A percentile compares a stretch with the other conserved stretches of the same genome.
phyloP scores from a whole-genome alignment of 305 asterid species.

The Fraxinus sp. region DNA sequence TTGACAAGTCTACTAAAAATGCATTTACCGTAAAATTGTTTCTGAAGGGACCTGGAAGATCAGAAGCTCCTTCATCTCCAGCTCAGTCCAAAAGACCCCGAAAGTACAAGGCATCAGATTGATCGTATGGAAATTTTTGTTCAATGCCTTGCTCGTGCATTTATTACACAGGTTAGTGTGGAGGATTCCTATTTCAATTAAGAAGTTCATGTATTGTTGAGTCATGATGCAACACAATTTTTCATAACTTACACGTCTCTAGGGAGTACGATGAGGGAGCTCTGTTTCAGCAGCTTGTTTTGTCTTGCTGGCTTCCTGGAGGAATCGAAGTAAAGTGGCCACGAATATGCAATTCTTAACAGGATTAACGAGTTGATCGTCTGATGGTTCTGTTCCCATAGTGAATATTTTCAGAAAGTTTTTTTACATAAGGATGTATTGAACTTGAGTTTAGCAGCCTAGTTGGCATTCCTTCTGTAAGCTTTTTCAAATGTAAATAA shows the following conservation, averaged over 20 bases:
- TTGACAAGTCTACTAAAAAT: background rate
- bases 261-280: background rate
- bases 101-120: conserved; percentile 67
- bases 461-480: background rate
- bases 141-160: background rate
- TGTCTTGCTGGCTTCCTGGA: background rate
- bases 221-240: background rate
- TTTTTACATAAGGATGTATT: background rate
- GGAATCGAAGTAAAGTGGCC: background rate
- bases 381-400: background rate
- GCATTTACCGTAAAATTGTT: conserved; percentile 15
- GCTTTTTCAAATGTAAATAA: background rate
- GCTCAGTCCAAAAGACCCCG: conserved; percentile 89
- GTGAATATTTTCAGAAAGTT: background rate
- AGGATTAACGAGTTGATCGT: background rate
- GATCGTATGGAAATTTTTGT: background rate
- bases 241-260: background rate
- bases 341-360: background rate
- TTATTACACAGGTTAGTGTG: background rate
- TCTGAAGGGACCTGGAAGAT: conserved; percentile 70
- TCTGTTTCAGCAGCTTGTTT: background rate
- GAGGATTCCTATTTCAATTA: background rate
- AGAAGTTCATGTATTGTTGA: background rate
- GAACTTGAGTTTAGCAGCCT: background rate
- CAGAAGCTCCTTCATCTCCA: conserved; percentile 88